Conservation (phyloP, 2,329 filamentous ascomycete genomes). For the Chaetomium globosum region DNA sequence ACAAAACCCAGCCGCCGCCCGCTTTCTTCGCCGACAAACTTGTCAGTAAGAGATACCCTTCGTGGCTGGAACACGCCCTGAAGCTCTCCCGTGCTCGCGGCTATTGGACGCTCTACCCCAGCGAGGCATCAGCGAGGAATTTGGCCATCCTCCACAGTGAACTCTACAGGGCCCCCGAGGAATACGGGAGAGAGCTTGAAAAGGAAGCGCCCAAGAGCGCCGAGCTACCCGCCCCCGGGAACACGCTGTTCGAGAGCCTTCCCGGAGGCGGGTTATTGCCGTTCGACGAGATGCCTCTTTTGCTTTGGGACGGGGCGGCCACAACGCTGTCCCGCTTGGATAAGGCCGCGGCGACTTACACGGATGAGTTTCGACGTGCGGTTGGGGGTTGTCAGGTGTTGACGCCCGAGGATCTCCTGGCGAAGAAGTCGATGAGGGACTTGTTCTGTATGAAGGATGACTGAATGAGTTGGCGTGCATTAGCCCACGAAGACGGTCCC, state of each 20-base stretch:
- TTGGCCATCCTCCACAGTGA: slow-evolving; percentile 79
- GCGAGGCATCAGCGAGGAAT: slow-evolving; percentile 54
- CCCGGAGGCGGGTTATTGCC: slow-evolving; percentile 50
- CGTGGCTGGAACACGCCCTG: slow-evolving; percentile 77
- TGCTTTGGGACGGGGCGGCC: slow-evolving; percentile 66
- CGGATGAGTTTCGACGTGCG: slow-evolving; percentile 59
- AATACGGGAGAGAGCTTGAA: slow-evolving; percentile 48
- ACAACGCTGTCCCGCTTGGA: slow-evolving; percentile 48
- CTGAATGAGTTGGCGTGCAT: neutral
- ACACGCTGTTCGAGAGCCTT: slow-evolving; percentile 55
- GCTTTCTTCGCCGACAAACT: slow-evolving; percentile 55
- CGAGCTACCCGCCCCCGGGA: slow-evolving; percentile 46
- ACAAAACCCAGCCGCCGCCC: slow-evolving; percentile 42
- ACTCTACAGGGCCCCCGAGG: slow-evolving; percentile 72
- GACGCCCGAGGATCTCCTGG: slow-evolving; percentile 35
- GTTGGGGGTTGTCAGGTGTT: slow-evolving; percentile 66
- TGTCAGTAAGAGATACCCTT: slow-evolving; percentile 69
- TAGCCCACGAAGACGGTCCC: neutral
- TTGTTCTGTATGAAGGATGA: slow-evolving; percentile 29
- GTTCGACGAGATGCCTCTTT: slow-evolving; percentile 56
- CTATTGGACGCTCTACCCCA: slow-evolving; percentile 80
- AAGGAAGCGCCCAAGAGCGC: slow-evolving; percentile 37
- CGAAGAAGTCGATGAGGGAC: slow-evolving; percentile 28
- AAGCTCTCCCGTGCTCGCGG: slow-evolving; percentile 75
- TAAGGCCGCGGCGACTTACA: slow-evolving; percentile 54